Evolutionary conservation across 75 land plant genomes (phyloP).

Genomic region (Picea sitchensis): DNA sequence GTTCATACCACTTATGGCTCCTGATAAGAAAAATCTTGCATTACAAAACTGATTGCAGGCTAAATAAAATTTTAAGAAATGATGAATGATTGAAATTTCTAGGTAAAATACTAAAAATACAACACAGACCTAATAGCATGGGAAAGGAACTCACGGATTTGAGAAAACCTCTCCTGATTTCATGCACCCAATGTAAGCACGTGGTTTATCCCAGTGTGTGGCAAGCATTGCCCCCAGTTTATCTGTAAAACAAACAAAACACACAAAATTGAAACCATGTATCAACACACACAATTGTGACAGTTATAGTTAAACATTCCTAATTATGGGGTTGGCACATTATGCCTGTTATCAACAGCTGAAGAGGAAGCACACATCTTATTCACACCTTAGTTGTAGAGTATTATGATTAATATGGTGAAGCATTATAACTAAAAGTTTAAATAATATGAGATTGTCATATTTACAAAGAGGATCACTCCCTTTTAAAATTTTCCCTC

Average conservation of each 20-base stretch:
- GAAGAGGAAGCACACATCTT: not conserved
- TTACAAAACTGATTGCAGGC: not conserved
- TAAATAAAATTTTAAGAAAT: not conserved
- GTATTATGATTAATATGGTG: not conserved
- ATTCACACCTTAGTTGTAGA: not conserved
- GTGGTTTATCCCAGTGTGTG: slow-evolving; percentile 71
- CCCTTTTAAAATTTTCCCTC: too few relatives aligned
- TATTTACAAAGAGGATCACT: too few relatives aligned
- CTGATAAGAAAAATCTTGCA: slow-evolving; percentile 32
- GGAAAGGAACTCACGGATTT: slow-evolving; percentile 66
- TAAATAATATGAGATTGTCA: too few relatives aligned
- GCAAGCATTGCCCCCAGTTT: slow-evolving; percentile 61
- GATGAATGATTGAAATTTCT: not conserved
- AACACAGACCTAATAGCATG: not conserved
- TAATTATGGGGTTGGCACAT: not conserved
- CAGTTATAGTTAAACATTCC: not conserved
- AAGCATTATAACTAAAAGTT: not conserved
- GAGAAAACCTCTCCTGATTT: slow-evolving; percentile 94
- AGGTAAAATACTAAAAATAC: not conserved
- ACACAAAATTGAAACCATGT: not conserved
- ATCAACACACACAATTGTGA: not conserved
- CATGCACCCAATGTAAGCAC: slow-evolving; percentile 96
- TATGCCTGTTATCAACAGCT: not conserved
- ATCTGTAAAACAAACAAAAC: slow-evolving; percentile 43
- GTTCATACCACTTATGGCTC: slow-evolving; percentile 93